These are phyloP conservation scores for Aspergillus clavatus DNA, from an alignment of 2,329 filamentous ascomycete genomes.

Conservation along the genomic window DNA sequence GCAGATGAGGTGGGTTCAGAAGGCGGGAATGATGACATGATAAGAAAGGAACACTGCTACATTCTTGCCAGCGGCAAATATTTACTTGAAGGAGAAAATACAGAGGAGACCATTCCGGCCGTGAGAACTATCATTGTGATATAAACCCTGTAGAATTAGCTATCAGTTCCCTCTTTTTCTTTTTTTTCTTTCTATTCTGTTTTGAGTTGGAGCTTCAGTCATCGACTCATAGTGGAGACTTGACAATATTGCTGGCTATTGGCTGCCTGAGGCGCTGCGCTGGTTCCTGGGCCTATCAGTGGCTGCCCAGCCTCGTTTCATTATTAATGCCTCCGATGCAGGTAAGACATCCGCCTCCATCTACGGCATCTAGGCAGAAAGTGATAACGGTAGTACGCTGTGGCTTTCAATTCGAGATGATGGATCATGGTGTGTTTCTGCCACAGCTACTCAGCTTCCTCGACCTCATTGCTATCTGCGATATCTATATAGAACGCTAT, in stretches of 20 bases:
- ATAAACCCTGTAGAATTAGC: not conserved
- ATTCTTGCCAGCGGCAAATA: conserved; percentile 5
- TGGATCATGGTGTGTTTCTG: too few relatives aligned
- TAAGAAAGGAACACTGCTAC: conserved; percentile 6
- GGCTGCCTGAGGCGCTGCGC: not conserved
- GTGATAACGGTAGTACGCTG: too few relatives aligned
- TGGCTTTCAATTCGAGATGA: too few relatives aligned
- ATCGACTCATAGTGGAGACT: conserved; percentile 18
- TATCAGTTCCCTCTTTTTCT: not conserved
- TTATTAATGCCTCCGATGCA: conserved; percentile 4
- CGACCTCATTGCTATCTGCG: too few relatives aligned
- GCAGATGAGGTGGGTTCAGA: conserved; percentile 5
- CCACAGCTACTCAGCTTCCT: too few relatives aligned
- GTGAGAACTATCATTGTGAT: too few relatives aligned
- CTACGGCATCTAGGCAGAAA: too few relatives aligned
- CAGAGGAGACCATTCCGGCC: too few relatives aligned
- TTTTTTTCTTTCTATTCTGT: not conserved
- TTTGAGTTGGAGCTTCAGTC: conserved; percentile 8
- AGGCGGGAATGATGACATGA: conserved; percentile 18
- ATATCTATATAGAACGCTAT: too few relatives aligned
- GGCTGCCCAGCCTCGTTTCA: not conserved
- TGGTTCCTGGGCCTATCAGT: not conserved
- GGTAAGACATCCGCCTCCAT: not conserved
- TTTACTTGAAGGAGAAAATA: conserved; percentile 1
- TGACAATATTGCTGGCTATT: conserved; percentile 1